Evolutionary conservation across 495 filamentous ascomycete genomes (phyloP), one percentile per base, ranked within the genome.

Genomic region (Jackrogersella multiformis): DNA sequence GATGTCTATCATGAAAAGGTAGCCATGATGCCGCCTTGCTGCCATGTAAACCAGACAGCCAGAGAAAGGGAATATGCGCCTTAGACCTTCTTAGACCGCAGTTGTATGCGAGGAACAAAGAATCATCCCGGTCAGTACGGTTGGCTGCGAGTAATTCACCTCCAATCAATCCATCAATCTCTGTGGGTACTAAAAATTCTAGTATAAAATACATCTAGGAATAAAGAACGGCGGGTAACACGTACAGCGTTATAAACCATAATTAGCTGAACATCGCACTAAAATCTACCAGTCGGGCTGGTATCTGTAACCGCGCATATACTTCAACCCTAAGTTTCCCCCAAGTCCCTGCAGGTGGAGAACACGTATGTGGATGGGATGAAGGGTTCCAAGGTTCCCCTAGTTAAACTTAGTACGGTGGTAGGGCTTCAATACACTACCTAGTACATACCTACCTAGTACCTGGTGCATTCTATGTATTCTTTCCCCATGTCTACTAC

Each of bases 401-500:
- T n/a, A n/a, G n/a, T n/a, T n/a, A n/a, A n/a, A n/a, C n/a, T n/a
- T n/a, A n/a, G n/a, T n/a, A n/a, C n/a, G n/a, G n/a, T n/a, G n/a
- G n/a, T n/a, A n/a, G n/a, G n/a, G n/a, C n/a, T n/a, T n/a, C n/a
- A n/a, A n/a, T n/a, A n/a, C n/a, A n/a, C n/a, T n/a, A n/a, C n/a
- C n/a, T n/a, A n/a, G n/a, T n/a, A n/a, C n/a, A n/a, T n/a, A n/a
- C n/a, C n/a, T n/a, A n/a, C n/a, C n/a, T n/a, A n/a, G n/a, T n/a
- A n/a, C n/a, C n/a, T n/a, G n/a, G n/a, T n/a, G n/a, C n/a, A n/a
- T n/a, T n/a, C n/a, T n/a, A n/a, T n/a, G n/a, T n/a, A n/a, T 46
- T 69, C 56, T 59, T 61, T 61, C 52, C 54, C 53, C 44, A 46
- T 62, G 52, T 46, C 45, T n/a, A n/a, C n/a, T n/a, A n/a, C n/a